Evolutionary conservation across 2,329 filamentous ascomycete genomes (phyloP), one percentile per base, ranked within the genome.

Genomic region (Claviceps sp.): DNA sequence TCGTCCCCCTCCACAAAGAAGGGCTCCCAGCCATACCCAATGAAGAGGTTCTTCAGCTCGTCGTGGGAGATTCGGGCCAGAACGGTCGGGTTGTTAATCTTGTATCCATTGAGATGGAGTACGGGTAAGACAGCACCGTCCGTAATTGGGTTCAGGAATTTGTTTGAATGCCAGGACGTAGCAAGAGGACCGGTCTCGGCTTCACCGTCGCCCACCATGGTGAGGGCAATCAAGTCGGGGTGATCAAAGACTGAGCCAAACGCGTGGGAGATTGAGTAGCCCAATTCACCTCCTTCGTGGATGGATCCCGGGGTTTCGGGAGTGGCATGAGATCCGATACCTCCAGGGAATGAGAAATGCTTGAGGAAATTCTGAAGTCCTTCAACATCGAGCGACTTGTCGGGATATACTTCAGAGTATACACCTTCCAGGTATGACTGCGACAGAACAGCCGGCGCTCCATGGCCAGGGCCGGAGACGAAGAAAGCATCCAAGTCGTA

Each of bases 1-100:
- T 90, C 85, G 56, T 80, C 80, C 47, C 86, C 86, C 62, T 89
- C 85, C 47, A 90, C 86, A 59, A 89, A 88, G 66, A 88, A 88
- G 8, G 86, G 85, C 47, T 81, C 78, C 81, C 83, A 90, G 57
- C 86, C 86, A 60, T 88, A 89, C 34, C 86, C 86, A 43, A 78
- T 56, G 66, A 90, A 85, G 17, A 90, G 72, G 23, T 75, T 70
- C 58, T 80, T 76, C 5, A 90, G 73, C 67, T 90, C 86, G 55
- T 85, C 78, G 63, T 88, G 84, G 44, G 79, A 78, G 61, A 90
- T 83, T 57, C 86, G 80, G 14, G 85, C 80, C 16, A 89, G 76
- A 0, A 90, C 62, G 5, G 82, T 89, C 8, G 84, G 84, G 66
- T 88, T 87, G 71, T 87, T 86, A 71, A 89, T 89, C 73, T 90